Evolutionary conservation across 2,329 filamentous ascomycete genomes (phyloP), one percentile per base, ranked within the genome.

Genomic region (Dactylonectria estremocensis): DNA sequence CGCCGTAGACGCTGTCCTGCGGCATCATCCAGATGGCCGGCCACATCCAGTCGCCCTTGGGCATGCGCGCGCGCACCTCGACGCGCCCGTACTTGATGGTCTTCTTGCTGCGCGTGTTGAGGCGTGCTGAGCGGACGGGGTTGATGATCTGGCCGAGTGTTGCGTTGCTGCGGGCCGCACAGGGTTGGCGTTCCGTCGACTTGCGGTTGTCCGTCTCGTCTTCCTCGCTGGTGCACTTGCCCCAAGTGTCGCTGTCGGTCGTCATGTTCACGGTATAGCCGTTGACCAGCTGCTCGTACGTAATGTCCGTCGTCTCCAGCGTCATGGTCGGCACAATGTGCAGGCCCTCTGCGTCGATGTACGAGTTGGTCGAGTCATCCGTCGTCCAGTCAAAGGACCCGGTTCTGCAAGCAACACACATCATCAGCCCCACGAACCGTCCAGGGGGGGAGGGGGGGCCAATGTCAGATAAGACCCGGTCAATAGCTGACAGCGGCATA

Each of bases 41-140:
- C 87, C 86, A 88, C 24, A 89, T 75, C 87, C 87, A 89, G 73
- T 88, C 85, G 5, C 87, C 87, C 37, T 76, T 77, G 7, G 87
- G 86, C 71, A 89, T 74, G 66, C 86, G 84, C 18, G 87, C 87
- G 3, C 83, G 81, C 8, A 89, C 85, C 72, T 89, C 87, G 35
- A 89, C 83, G 50, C 83, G 74, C 1, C 86, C 86, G 70, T 87
- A 88, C 45, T 75, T 80, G 69, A 88, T 84, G 13, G 78, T 79
- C 66, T 83, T 83, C 61, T 83, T 85, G 11, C 82, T 82, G 64
- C 81, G 81, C 9, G 86, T 88, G 48, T 74, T 74, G 6, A 74
- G 69, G 20, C 72, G 79, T 80, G 84, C 86, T 1, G 82, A 85
- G 14, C 83, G 80, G n/a, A 87, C 84, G 0, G 86, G 85, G 58